These are phyloP conservation scores for Colletotrichum lupini DNA, from an alignment of 2,329 filamentous ascomycete species.

Conservation along the genomic window DNA sequence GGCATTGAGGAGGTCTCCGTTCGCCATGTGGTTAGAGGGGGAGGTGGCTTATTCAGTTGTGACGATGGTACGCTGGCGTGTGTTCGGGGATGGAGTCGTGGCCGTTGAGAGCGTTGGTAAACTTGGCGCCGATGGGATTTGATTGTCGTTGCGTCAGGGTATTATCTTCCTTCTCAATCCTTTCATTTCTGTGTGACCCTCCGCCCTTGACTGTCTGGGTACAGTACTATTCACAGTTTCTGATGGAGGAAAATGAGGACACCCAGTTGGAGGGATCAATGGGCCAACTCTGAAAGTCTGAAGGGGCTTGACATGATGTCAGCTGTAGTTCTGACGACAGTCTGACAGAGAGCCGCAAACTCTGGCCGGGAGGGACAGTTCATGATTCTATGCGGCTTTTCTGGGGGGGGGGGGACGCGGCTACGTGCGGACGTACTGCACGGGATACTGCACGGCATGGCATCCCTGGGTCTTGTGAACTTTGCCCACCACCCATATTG, in stretches of 20 bases:
- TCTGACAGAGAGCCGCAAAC: background rate
- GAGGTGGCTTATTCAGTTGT: background rate
- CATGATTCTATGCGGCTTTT: background rate
- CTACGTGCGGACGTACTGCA: too few relatives aligned
- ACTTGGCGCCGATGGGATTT: background rate
- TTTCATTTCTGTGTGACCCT: too few relatives aligned
- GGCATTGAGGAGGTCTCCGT: background rate
- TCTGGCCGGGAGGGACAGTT: background rate
- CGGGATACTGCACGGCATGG: background rate
- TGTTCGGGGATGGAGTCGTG: background rate
- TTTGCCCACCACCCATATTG: background rate
- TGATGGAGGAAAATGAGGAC: too few relatives aligned
- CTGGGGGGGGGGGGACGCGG: too few relatives aligned
- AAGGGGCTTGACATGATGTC: too few relatives aligned
- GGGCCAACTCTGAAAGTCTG: too few relatives aligned
- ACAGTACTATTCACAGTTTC: too few relatives aligned
- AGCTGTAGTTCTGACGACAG: background rate
- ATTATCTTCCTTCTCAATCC: too few relatives aligned
- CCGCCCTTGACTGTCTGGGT: too few relatives aligned
- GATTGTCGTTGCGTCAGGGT: background rate
- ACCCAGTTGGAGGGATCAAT: too few relatives aligned
- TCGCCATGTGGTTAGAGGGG: constrained; percentile 1
- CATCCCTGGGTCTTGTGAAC: background rate
- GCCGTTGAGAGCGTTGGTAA: background rate
- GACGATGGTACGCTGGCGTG: background rate